Evolutionary conservation across 2,329 filamentous ascomycete genomes (phyloP).

Genomic region (Plectosphaerella cucumerina): DNA sequence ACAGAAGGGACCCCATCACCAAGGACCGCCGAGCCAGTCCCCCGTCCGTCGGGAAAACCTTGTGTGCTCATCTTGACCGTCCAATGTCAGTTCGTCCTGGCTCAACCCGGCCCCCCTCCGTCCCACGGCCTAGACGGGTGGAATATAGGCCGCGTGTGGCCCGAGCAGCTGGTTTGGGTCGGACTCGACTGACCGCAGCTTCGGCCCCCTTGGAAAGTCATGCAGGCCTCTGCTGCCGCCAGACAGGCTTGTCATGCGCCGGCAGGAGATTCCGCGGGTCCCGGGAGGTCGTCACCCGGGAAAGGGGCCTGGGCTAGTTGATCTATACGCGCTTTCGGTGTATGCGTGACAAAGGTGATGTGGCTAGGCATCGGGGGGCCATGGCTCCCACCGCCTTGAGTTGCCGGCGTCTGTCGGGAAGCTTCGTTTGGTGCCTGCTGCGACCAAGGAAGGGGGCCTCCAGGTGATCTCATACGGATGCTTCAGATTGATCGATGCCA

Average conservation of each 20-base stretch:
- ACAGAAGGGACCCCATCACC: background rate
- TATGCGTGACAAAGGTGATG: no score
- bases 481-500: no score
- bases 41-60: background rate
- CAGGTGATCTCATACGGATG: no score
- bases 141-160: constrained; percentile 4
- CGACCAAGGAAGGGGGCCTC: no score
- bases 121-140: background rate
- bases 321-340: no score
- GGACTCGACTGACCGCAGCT: background rate
- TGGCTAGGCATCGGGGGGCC: no score
- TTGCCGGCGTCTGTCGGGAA: no score
- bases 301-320: no score
- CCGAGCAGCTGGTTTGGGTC: constrained; percentile 1
- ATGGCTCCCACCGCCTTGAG: no score
- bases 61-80: background rate
- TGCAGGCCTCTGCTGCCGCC: background rate
- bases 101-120: background rate
- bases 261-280: background rate
- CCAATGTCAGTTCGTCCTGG: background rate
- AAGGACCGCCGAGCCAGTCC: no score
- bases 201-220: background rate
- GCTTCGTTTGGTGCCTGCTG: no score
- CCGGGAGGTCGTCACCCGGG: no score
- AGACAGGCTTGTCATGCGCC: background rate